Conservation (phyloP, 2,329 filamentous ascomycete genomes). For the Epichloe typhina region DNA sequence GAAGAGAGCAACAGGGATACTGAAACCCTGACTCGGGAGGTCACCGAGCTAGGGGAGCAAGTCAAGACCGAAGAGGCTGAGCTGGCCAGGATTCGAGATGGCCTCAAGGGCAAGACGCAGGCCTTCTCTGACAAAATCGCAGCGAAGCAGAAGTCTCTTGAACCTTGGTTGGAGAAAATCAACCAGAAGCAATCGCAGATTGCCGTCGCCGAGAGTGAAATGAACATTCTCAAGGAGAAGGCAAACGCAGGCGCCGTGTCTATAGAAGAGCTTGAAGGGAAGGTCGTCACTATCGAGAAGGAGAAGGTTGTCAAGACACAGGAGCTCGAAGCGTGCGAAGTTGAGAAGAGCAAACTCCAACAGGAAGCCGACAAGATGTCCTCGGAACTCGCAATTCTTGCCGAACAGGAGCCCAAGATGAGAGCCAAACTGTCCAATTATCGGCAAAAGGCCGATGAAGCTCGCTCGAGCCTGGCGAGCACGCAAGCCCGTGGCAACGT, state of each 20-base stretch:
- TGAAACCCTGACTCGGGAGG: constrained; percentile 60
- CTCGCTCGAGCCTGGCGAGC: constrained; percentile 74
- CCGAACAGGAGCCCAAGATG: constrained; percentile 66
- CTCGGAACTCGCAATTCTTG: constrained; percentile 58
- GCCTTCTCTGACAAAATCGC: constrained; percentile 87
- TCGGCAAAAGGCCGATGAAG: constrained; percentile 91
- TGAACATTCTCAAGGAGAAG: constrained; percentile 81
- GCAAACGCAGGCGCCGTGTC: constrained; percentile 77
- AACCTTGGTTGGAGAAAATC: constrained; percentile 95
- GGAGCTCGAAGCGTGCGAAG: constrained; percentile 65
- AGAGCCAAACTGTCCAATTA: constrained; percentile 77
- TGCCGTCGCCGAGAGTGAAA: constrained; percentile 86
- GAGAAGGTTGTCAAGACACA: constrained; percentile 55
- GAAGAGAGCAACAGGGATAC: constrained; percentile 70
- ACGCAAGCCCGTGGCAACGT: constrained; percentile 92
- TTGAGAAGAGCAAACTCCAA: constrained; percentile 57
- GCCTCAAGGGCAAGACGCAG: constrained; percentile 90
- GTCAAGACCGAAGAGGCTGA: constrained; percentile 72
- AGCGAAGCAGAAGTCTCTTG: constrained; percentile 80
- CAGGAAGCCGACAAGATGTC: constrained; percentile 62
- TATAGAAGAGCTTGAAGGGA: constrained; percentile 69
- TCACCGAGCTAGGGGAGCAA: constrained; percentile 65
- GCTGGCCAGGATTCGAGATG: constrained; percentile 69
- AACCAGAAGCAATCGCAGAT: constrained; percentile 91
- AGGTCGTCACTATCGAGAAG: constrained; percentile 61